Base-by-base conservation (phyloP, 495 filamentous ascomycete species). In the Lophiotrema nucula region DNA sequence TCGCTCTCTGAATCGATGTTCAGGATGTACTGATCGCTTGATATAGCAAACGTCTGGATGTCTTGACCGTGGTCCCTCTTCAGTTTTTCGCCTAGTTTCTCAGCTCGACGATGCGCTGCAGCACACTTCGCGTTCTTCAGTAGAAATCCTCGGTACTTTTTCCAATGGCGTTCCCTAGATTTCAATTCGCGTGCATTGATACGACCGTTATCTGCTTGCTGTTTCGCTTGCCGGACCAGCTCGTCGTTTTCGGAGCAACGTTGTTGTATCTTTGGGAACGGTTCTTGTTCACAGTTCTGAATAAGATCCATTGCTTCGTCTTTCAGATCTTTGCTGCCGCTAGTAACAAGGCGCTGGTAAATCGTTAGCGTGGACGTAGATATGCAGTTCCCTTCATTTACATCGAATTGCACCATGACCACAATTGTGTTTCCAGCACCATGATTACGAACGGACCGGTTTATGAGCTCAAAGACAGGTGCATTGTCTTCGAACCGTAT, bases 31-130 rank as follows among this genome's bases (percentile, higher is more conserved):
- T 4, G 27, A 1, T 26, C 45, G 1, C 39, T 22, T 1, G 41
- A 60, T 5, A 52, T 22, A 4, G 56, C 53, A 23, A 47, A 60
- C 18, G 53, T 28, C 4, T 28, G 33, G 23, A 51, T 49, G 24
- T 41, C 41, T n/a, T 56, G 12, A 24, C 11, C 4, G 24, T 56
- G 41, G 6, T 45, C 2, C 5, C 47, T 24, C 16, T 37, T 56
- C 19, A 27, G 44, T 25, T 51, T 58, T 5, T 43, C 25, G 15
- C 35, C 55, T 19, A 50, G 5, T 5, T 18, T 39, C 23, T n/a
- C 2, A 16, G 55, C 42, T 10, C 53, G 53, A 15, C 31, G 31
- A 35, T 35, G 31, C 31, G 8, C 31, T 35, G 31, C 31, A n/a
- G n/a, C n/a, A n/a, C n/a, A n/a, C n/a, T n/a, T n/a, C n/a, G n/a